A percentile compares a stretch with the other conserved stretches of the same genome.
Evolutionary conservation across 2,329 filamentous ascomycete species (phyloP).

Genomic region (Talaromyces sp.): DNA sequence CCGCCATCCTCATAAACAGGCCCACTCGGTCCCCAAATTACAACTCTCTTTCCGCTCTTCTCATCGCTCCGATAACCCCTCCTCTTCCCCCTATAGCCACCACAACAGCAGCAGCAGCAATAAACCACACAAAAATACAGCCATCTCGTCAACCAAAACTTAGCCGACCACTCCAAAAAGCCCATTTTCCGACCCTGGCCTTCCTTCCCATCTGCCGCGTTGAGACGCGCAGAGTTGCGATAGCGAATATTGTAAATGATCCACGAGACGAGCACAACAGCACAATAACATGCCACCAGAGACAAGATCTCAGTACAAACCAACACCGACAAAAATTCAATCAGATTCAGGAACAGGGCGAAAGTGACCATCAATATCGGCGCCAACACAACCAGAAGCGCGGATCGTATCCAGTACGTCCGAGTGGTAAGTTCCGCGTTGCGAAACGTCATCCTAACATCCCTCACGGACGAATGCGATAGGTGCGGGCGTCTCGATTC

Average conservation of each 20-base stretch:
- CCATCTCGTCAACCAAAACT: constrained; percentile 15
- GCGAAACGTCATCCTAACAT: neutral
- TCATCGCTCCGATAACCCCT: neutral
- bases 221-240: neutral
- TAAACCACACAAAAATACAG: neutral
- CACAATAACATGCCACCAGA: neutral
- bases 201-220: neutral
- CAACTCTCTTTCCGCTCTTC: constrained; percentile 2
- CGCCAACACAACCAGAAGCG: constrained; percentile 5
- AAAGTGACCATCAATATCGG: constrained; percentile 9
- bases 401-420: constrained; percentile 11
- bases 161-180: constrained; percentile 9
- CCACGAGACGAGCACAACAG: constrained; percentile 8
- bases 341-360: neutral
- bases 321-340: neutral
- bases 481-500: neutral
- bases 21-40: constrained; percentile 16
- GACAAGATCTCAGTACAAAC: neutral
- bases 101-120: neutral
- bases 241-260: neutral
- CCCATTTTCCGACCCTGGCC: neutral
- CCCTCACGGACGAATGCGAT: neutral
- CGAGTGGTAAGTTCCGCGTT: constrained; percentile 1
- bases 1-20: constrained; percentile 17
- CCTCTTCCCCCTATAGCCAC: neutral